Base-by-base conservation (phyloP, 208 protist genomes). In the Histomonas meleagridis region DNA sequence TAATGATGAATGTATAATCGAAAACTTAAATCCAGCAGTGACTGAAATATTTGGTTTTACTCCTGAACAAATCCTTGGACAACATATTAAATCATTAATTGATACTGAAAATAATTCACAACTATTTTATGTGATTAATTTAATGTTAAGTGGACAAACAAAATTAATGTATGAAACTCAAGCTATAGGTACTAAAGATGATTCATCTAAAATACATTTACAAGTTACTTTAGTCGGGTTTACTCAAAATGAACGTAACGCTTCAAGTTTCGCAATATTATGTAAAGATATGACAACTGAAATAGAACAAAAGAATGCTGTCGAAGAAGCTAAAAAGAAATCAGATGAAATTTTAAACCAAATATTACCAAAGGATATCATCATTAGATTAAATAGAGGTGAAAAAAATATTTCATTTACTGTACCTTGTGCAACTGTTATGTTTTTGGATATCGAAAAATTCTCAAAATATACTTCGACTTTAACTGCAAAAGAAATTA, bases 371-470 rank as follows among this genome's bases (percentile, higher is more conserved):
- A 51, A 48, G 32, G 76, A 86, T 86, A 57, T 86, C 38, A 48
- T 86, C 55, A n/a, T 26, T 1, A 7, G 46, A 38, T n/a, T 86
- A 1, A 86, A 86, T 49, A 32, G 38, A 86, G 40, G 76, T 35
- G 76, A 86, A 7, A 86, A 86, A 86, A 28, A 57, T 38, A 86
- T 86, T 38, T 38, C 76, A 26, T 86, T 86, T 21, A 48, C 28
- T 55, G 76, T 55, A 38, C 5, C 23, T 38, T 38, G 3, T 32
- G 23, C 76, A 38, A 57, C 76, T 5, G 55, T 86, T 55, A 55
- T 86, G 9, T 86, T 86, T n/a, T 55, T 86, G 32, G 76, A 86
- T 38, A 86, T 86, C 28, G 46, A 86, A 43, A 86, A 86, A 86
- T 86, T 86, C 26, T 32, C 46, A 21, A 46, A 86, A 0, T 55